These are phyloP conservation scores for Naganishia vishniacii DNA, from an alignment of 768 basidiomycete species.

Conservation along the genomic window DNA sequence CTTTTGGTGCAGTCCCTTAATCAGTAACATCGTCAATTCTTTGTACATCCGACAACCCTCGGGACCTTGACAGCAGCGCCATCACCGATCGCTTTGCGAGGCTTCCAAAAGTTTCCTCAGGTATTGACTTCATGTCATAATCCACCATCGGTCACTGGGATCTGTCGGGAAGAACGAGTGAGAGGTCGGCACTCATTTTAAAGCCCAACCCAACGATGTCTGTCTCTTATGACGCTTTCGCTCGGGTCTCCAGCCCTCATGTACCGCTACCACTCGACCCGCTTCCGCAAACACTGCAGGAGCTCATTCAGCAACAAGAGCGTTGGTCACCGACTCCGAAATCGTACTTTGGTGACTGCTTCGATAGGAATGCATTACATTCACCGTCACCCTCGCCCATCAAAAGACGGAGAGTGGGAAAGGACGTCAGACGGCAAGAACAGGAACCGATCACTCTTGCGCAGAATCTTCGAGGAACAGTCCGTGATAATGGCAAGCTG, in stretches of 20 bases:
- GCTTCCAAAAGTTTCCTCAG: background rate
- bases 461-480: background rate
- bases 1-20: too few relatives aligned
- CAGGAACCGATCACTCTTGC: background rate
- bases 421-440: background rate
- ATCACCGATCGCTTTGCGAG: background rate
- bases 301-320: conserved; percentile 16
- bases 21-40: background rate
- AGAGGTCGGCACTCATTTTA: background rate
- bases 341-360: conserved; percentile 6
- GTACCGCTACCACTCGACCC: conserved; percentile 9
- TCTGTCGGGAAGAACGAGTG: background rate
- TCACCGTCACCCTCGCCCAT: conserved; percentile 8
- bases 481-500: background rate
- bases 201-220: background rate
- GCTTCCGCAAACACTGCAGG: conserved; percentile 7
- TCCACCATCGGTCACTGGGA: background rate
- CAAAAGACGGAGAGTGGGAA: conserved; percentile 1
- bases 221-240: background rate
- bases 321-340: conserved; percentile 11
- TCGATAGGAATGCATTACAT: background rate
- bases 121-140: conserved; percentile 3
- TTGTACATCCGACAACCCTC: background rate
- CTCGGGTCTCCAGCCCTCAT: conserved; percentile 1
- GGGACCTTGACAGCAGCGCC: background rate